These are phyloP conservation scores for Trichomonascaceae sp. DNA, from an alignment of 1,139 yeast genomes.

Conservation along the genomic window DNA sequence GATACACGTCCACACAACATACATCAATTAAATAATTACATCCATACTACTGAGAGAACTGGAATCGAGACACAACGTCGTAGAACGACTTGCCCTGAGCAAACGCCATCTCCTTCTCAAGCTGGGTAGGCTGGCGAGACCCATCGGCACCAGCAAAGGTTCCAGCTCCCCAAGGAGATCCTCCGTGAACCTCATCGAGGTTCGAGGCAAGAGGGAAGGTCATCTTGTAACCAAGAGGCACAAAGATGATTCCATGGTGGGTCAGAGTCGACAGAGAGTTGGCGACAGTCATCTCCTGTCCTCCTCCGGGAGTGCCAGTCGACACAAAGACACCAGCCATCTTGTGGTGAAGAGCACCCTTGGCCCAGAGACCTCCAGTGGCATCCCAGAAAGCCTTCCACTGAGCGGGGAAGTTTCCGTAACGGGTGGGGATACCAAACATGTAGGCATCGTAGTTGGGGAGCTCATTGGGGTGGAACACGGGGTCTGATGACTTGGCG, in stretches of 20 bases:
- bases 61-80: conserved; percentile 25
- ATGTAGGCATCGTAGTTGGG: conserved; percentile 58
- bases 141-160: conserved; percentile 70
- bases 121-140: conserved; percentile 53
- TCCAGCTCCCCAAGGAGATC: conserved; percentile 87
- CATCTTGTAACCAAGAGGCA: conserved; percentile 68
- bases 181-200: conserved; percentile 64
- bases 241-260: conserved; percentile 70
- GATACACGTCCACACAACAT: too few relatives aligned
- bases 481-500: conserved; percentile 53
- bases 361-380: conserved; percentile 75
- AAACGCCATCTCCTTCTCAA: conserved; percentile 52
- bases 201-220: conserved; percentile 45
- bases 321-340: conserved; percentile 64
- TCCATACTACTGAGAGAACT: too few relatives aligned
- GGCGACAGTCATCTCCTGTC: conserved; percentile 60
- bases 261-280: conserved; percentile 54
- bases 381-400: conserved; percentile 71
- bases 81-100: conserved; percentile 56
- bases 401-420: conserved; percentile 72
- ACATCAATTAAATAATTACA: too few relatives aligned
- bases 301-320: conserved; percentile 78
- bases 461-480: conserved; percentile 50
- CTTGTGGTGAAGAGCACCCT: conserved; percentile 63
- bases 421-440: conserved; percentile 78